Evolutionary conservation across 169 alveolate species (phyloP).

Genomic region (Plasmodium fragile): DNA sequence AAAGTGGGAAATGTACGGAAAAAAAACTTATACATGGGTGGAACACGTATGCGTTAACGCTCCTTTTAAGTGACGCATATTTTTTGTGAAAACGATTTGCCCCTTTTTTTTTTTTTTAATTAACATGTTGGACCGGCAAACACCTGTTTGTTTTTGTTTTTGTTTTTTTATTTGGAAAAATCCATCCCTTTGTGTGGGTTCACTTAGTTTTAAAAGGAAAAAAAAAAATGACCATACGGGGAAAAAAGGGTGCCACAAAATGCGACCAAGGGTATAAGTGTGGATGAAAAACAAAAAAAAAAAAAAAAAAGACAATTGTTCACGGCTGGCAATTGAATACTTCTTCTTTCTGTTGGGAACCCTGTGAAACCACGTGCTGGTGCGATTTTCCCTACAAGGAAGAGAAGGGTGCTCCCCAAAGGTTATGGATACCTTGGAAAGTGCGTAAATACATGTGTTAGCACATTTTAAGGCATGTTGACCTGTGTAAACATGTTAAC

Average conservation of each 20-base stretch:
- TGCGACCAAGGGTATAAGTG: neutral
- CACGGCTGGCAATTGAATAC: neutral
- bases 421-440: neutral
- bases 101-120: neutral
- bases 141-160: neutral
- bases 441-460: neutral
- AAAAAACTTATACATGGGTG: neutral
- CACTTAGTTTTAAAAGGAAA: neutral
- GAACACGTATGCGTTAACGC: neutral
- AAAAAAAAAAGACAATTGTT: slow-evolving; percentile 11
- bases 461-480: too few species aligned
- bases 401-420: neutral
- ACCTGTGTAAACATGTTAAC: neutral
- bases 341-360: neutral
- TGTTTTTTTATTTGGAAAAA: neutral
- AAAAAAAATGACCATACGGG: neutral
- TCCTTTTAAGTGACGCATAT: neutral
- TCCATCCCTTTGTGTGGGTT: neutral
- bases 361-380: neutral
- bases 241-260: neutral
- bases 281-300: too few species aligned
- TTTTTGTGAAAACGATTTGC: neutral
- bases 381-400: neutral
- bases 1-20: neutral
- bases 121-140: neutral